Conservation (phyloP, 2,329 filamentous ascomycete species). For the Cytospora mali region DNA sequence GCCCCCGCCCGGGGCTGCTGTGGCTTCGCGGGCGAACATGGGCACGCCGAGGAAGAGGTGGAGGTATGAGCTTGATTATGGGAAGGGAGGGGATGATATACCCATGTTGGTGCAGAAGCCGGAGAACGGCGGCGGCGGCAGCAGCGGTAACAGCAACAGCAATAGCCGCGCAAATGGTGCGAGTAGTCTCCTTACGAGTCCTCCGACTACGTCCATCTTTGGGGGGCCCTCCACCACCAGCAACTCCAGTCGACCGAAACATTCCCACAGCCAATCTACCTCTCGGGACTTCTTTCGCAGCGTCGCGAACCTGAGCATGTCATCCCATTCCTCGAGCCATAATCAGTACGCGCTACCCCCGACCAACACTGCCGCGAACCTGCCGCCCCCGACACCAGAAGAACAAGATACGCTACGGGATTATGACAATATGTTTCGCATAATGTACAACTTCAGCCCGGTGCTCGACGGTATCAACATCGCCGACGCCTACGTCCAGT, state of each 20-base stretch:
- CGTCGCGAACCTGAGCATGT: constrained; percentile 73
- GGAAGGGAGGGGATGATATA: constrained; percentile 71
- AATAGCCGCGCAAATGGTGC: constrained; percentile 23
- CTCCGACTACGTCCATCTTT: constrained; percentile 54
- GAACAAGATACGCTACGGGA: constrained; percentile 81
- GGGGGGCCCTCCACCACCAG: constrained; percentile 46
- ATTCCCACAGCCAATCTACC: constrained; percentile 41
- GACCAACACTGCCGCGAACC: constrained; percentile 28
- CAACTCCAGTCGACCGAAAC: constrained; percentile 46
- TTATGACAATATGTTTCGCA: constrained; percentile 93
- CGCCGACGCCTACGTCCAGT: constrained; percentile 89
- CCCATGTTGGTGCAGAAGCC: constrained; percentile 89
- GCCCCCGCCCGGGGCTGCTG: constrained; percentile 40
- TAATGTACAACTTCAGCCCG: constrained; percentile 93
- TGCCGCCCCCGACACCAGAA: constrained; percentile 54
- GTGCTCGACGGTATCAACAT: constrained; percentile 84
- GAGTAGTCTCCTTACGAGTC: constrained; percentile 4
- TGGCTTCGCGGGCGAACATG: constrained; percentile 40
- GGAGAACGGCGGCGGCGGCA: constrained; percentile 32
- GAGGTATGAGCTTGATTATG: constrained; percentile 86
- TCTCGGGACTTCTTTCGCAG: constrained; percentile 76
- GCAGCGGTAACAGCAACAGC: constrained; percentile 26
- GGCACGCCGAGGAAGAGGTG: constrained; percentile 64
- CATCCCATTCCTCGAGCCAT: constrained; percentile 49
- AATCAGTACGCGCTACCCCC: constrained; percentile 44